A percentile compares a stretch with the other conserved stretches of the same genome.
Conservation (phyloP, 768 basidiomycete species). For the Mycena albidolilacea region DNA sequence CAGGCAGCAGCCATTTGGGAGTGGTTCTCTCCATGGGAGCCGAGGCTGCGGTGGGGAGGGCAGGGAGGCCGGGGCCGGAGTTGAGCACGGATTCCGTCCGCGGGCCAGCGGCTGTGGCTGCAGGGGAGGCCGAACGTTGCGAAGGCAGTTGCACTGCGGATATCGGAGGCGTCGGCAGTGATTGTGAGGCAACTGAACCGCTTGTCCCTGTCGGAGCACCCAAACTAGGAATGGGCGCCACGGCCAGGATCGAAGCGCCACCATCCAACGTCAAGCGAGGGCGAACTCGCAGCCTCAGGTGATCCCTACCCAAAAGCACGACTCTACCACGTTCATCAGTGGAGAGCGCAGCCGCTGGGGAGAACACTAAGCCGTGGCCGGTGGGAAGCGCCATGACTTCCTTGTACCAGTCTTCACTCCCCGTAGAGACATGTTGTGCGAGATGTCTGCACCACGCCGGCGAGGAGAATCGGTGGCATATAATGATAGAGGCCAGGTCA, state of each 20-base stretch:
- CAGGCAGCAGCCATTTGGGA: too few species aligned
- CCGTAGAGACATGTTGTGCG: conserved; percentile 58
- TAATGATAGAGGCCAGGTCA: conserved; percentile 62
- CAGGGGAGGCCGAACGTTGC: too few species aligned
- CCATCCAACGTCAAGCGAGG: conserved; percentile 20
- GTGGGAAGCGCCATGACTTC: conserved; percentile 37
- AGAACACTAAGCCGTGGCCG: conserved; percentile 37
- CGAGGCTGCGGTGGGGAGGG: too few species aligned
- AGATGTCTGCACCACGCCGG: conserved; percentile 70
- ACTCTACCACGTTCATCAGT: conserved; percentile 2
- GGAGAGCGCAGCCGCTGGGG: conserved; percentile 26
- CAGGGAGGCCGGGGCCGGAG: too few species aligned
- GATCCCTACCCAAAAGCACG: not conserved
- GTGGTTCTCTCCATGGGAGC: too few species aligned
- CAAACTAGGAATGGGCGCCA: not conserved
- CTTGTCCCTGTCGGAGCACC: too few species aligned
- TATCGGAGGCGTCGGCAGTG: too few species aligned
- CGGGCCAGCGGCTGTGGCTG: too few species aligned
- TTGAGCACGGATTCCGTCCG: too few species aligned
- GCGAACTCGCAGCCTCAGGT: conserved; percentile 6
- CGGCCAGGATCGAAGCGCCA: conserved; percentile 12
- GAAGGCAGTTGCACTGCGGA: too few species aligned
- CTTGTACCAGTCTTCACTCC: conserved; percentile 48
- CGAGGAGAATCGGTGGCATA: conserved; percentile 70
- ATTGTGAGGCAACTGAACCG: too few species aligned